phyloP scores from a whole-genome alignment of 495 filamentous ascomycete species.

The Penicillium tannophilum region DNA sequence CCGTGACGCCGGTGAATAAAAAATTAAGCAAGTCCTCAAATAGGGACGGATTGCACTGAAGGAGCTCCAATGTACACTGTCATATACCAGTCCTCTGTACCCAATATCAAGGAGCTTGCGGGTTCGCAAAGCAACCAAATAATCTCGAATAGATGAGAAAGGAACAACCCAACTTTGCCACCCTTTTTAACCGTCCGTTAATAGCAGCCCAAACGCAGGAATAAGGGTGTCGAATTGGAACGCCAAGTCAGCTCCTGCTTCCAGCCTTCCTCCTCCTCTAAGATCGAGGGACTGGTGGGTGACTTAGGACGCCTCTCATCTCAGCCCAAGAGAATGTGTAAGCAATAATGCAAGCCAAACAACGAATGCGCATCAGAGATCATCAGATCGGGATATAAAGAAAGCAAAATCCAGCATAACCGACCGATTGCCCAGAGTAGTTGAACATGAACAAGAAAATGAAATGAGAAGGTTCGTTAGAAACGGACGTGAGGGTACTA shows the following conservation, averaged over 20 bases:
- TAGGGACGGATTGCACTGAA: constrained; percentile 5
- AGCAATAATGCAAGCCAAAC: constrained; percentile 13
- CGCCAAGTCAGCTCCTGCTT: neutral
- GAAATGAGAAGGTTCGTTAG: constrained; percentile 3
- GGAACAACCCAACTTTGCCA: constrained; percentile 9
- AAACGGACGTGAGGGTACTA: constrained; percentile 8
- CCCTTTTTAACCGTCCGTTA: constrained; percentile 15
- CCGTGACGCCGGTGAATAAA: constrained; percentile 18
- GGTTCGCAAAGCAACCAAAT: neutral
- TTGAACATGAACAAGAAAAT: constrained; percentile 8
- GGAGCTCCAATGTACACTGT: constrained; percentile 20
- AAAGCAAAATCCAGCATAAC: constrained; percentile 10
- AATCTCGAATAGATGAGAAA: constrained; percentile 5
- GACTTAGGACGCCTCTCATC: neutral
- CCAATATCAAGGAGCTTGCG: constrained; percentile 2
- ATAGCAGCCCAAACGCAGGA: constrained; percentile 10
- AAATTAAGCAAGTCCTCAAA: constrained; percentile 15
- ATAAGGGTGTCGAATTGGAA: neutral
- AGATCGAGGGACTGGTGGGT: neutral
- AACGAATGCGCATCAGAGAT: constrained; percentile 15
- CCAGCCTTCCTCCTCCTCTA: neutral
- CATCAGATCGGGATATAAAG: constrained; percentile 23
- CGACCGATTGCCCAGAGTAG: constrained; percentile 9
- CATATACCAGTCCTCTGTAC: constrained; percentile 14
- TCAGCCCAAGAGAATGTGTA: constrained; percentile 7